phyloP scores from a whole-genome alignment of 2,329 filamentous ascomycete genomes.

The Zymoseptoria crescenta region DNA sequence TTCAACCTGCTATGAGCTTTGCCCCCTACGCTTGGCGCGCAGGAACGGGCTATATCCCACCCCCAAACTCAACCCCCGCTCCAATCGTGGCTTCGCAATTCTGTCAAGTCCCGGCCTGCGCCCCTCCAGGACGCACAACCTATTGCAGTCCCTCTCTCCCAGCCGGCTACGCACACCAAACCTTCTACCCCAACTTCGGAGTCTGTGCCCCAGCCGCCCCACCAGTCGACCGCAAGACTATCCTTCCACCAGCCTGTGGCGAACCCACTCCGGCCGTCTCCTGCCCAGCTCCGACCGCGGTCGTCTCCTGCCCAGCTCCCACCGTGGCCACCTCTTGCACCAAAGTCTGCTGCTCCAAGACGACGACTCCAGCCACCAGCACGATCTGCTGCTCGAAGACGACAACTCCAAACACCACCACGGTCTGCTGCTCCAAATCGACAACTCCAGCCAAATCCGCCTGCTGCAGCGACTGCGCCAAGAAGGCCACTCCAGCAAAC shows the following conservation, averaged over 20 bases:
- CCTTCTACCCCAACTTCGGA: neutral
- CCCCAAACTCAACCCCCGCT: conserved; percentile 3
- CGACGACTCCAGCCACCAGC: neutral
- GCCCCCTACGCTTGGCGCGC: conserved; percentile 23
- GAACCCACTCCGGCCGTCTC: neutral
- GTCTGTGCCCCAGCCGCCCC: neutral
- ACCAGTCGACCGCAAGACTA: neutral
- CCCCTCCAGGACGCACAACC: neutral
- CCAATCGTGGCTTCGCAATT: neutral
- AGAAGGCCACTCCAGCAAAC: neutral
- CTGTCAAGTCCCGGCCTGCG: neutral
- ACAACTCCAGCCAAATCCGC: neutral
- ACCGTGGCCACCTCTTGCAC: conserved; percentile 1
- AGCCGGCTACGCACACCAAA: neutral
- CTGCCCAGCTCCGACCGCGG: neutral
- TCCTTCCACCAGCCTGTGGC: neutral
- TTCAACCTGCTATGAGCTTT: conserved; percentile 13
- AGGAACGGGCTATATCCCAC: conserved; percentile 17
- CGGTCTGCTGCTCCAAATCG: neutral
- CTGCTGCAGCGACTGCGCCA: neutral
- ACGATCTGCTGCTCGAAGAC: neutral
- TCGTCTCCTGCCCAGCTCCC: neutral
- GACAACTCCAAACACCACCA: neutral
- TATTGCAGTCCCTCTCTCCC: neutral
- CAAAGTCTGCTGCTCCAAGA: neutral